A percentile compares a stretch with the other conserved stretches of the same genome.
These are phyloP conservation scores for Xylaria castorea DNA, from an alignment of 495 filamentous ascomycete species.

Conservation along the genomic window DNA sequence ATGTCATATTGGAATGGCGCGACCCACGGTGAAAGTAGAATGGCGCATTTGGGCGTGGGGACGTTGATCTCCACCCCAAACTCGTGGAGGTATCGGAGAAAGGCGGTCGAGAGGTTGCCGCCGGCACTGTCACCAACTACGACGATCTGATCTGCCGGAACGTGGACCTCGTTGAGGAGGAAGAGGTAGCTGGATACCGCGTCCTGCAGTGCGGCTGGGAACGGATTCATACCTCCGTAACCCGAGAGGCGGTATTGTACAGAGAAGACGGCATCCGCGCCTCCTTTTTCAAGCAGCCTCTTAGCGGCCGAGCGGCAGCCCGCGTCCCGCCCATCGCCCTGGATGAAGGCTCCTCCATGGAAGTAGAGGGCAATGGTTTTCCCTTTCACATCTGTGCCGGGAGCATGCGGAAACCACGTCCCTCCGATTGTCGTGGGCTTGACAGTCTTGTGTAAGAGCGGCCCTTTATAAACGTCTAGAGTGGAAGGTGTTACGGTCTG, in stretches of 20 bases:
- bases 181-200: slow-evolving; percentile 49
- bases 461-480: slow-evolving; percentile 25
- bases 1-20: slow-evolving; percentile 28
- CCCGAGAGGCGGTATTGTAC: slow-evolving; percentile 49
- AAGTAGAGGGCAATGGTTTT: slow-evolving; percentile 63
- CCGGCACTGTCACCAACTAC: slow-evolving; percentile 39
- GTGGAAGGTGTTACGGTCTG: slow-evolving; percentile 23
- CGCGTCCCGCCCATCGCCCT: slow-evolving; percentile 44
- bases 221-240: slow-evolving; percentile 38
- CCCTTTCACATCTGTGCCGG: slow-evolving; percentile 3
- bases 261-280: slow-evolving; percentile 36
- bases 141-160: slow-evolving; percentile 35
- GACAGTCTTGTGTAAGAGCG: slow-evolving; percentile 19
- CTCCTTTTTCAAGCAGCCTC: slow-evolving; percentile 19
- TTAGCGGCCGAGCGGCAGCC: slow-evolving; percentile 38
- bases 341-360: slow-evolving; percentile 58
- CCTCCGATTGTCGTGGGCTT: slow-evolving; percentile 33
- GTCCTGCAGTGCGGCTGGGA: slow-evolving; percentile 56
- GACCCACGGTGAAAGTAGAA: slow-evolving; percentile 32
- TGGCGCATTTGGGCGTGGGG: slow-evolving; percentile 20
- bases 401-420: slow-evolving; percentile 31
- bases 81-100: slow-evolving; percentile 47
- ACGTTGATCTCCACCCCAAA: slow-evolving; percentile 38
- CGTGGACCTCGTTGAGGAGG: slow-evolving; percentile 41
- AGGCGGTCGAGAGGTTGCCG: slow-evolving; percentile 33